A percentile compares a stretch with the other conserved stretches of the same genome.
phyloP scores from a whole-genome alignment of 768 basidiomycete species.

The Mycena olivaceomarginata region DNA sequence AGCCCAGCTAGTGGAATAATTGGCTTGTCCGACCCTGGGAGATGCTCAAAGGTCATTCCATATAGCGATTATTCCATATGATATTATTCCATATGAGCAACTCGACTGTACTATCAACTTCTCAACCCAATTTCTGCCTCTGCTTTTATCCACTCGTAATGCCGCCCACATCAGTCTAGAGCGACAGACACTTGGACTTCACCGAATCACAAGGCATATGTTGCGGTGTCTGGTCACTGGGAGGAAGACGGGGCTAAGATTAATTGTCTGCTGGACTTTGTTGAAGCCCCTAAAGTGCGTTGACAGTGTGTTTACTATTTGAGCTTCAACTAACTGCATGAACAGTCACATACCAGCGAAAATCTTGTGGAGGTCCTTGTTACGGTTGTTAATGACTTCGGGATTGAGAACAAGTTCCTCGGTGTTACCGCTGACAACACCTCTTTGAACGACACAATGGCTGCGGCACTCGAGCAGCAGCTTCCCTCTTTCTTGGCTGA shows the following conservation, averaged over 20 bases:
- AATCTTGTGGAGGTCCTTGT: conserved; percentile 59
- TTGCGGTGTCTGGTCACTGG: conserved; percentile 49
- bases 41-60: too few relatives aligned
- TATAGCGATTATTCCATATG: too few relatives aligned
- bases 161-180: conserved; percentile 34
- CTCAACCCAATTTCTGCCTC: too few relatives aligned
- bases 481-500: conserved; percentile 41
- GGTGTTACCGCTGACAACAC: conserved; percentile 61
- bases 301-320: too few relatives aligned
- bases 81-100: too few relatives aligned
- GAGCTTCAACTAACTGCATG: too few relatives aligned
- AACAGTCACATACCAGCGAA: conserved; percentile 55
- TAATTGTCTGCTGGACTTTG: conserved; percentile 29
- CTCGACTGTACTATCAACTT: too few relatives aligned
- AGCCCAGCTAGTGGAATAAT: too few relatives aligned
- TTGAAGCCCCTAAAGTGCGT: conserved; percentile 54
- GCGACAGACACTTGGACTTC: conserved; percentile 48
- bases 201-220: conserved; percentile 46
- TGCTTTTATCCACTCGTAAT: too few relatives aligned
- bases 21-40: too few relatives aligned
- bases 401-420: conserved; percentile 57
- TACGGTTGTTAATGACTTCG: conserved; percentile 57
- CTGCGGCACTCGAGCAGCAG: conserved; percentile 45
- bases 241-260: conserved; percentile 41
- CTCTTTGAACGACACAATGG: conserved; percentile 58